These are phyloP conservation scores for Parachaetomium inaequale DNA, from an alignment of 495 filamentous ascomycete species.

Conservation along the genomic window DNA sequence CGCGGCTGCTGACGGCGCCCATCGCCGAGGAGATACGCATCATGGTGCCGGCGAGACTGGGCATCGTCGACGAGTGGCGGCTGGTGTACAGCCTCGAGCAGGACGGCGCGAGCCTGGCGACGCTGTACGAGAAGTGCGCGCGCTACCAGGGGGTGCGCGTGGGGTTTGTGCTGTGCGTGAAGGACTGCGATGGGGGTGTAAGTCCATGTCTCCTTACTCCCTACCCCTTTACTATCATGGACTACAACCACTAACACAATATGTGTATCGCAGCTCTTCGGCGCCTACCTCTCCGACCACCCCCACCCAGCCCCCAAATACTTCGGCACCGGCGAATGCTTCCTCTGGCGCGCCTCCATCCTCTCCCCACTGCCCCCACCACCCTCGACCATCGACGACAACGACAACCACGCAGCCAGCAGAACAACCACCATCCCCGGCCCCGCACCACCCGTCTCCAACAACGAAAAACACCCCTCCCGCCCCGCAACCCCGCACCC, in stretches of 20 bases:
- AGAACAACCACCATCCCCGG: constrained; percentile 63
- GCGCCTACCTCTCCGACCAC: constrained; percentile 87
- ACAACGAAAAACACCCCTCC: constrained; percentile 4
- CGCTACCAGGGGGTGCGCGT: constrained; percentile 62
- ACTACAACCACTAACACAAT: neutral
- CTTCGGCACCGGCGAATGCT: constrained; percentile 95
- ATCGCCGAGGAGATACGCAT: constrained; percentile 93
- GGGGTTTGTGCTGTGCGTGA: constrained; percentile 82
- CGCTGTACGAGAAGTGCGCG: constrained; percentile 75
- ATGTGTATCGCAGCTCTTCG: constrained; percentile 63
- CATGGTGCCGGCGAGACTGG: constrained; percentile 77
- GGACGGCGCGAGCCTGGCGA: constrained; percentile 81
- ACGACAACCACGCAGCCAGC: constrained; percentile 61
- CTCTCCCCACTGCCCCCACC: constrained; percentile 65
- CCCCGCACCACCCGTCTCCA: neutral
- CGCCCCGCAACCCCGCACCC: constrained; percentile 34
- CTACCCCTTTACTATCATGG: neutral
- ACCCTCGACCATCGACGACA: constrained; percentile 53
- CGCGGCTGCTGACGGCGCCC: constrained; percentile 58
- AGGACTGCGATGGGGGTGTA: constrained; percentile 69
- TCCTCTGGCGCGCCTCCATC: constrained; percentile 83
- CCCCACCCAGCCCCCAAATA: constrained; percentile 78
- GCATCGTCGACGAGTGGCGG: constrained; percentile 82
- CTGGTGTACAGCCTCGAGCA: constrained; percentile 89
- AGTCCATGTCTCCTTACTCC: constrained; percentile 34